phyloP scores from a whole-genome alignment of 2,329 filamentous ascomycete genomes.

The Cladosporium sp. region DNA sequence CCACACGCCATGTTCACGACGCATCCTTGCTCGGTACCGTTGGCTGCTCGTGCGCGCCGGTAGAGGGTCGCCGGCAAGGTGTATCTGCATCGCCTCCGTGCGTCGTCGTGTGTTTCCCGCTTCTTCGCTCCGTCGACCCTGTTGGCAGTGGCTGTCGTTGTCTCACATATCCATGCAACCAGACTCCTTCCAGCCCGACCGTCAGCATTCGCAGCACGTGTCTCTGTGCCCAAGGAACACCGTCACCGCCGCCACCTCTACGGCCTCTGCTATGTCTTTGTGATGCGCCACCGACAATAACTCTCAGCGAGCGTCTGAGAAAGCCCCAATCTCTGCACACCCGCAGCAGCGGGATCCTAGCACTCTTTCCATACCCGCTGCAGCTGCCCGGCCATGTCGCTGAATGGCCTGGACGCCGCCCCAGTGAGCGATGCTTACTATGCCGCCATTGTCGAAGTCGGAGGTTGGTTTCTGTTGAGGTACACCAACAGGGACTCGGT shows the following conservation, averaged over 20 bases:
- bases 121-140: slow-evolving; percentile 3
- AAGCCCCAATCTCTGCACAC: slow-evolving; percentile 14
- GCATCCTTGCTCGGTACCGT: background rate
- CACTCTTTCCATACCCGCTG: slow-evolving; percentile 14
- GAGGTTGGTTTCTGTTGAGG: slow-evolving; percentile 95
- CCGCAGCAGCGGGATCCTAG: slow-evolving; percentile 6
- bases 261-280: background rate
- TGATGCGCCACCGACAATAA: slow-evolving; percentile 4
- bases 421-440: slow-evolving; percentile 82
- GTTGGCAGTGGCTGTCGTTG: background rate
- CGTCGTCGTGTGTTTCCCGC: background rate
- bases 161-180: background rate
- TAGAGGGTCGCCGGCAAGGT: background rate
- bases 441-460: slow-evolving; percentile 71
- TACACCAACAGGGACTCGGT: slow-evolving; percentile 87
- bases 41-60: background rate
- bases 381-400: slow-evolving; percentile 63
- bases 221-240: background rate
- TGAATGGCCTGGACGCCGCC: slow-evolving; percentile 86
- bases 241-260: background rate
- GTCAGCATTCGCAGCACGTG: background rate
- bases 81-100: background rate
- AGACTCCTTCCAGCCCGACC: background rate
- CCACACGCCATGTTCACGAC: background rate
- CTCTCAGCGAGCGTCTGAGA: background rate